These are phyloP conservation scores for Clitocybe nebularis DNA, from an alignment of 1,284 basidiomycete genomes.

Conservation along the genomic window DNA sequence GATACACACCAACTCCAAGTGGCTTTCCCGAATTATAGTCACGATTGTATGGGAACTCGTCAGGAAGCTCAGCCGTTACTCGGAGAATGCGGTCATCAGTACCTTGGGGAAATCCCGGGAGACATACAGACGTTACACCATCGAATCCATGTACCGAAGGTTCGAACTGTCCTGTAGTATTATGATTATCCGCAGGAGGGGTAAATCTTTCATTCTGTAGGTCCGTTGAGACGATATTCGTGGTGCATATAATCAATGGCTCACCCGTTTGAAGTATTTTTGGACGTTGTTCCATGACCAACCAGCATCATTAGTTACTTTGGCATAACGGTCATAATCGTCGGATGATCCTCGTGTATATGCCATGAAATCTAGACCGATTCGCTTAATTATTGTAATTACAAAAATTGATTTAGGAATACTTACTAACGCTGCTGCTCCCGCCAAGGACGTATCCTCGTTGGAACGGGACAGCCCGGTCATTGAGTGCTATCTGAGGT, in stretches of 20 bases:
- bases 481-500: slow-evolving; percentile 24
- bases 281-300: slow-evolving; percentile 37
- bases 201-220: slow-evolving; percentile 23
- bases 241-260: too few species aligned
- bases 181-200: slow-evolving; percentile 23
- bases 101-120: slow-evolving; percentile 20
- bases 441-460: slow-evolving; percentile 32
- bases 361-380: slow-evolving; percentile 29
- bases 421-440: slow-evolving; percentile 30
- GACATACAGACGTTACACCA: slow-evolving; percentile 25
- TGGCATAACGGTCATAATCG: slow-evolving; percentile 34
- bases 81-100: slow-evolving; percentile 18
- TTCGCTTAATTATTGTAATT: background rate
- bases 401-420: background rate
- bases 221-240: background rate
- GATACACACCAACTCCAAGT: slow-evolving; percentile 26
- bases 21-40: slow-evolving; percentile 29
- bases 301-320: slow-evolving; percentile 29
- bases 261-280: slow-evolving; percentile 29
- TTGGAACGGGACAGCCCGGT: slow-evolving; percentile 19
- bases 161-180: slow-evolving; percentile 23
- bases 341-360: slow-evolving; percentile 36
- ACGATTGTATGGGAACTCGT: slow-evolving; percentile 20
- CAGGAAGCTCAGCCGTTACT: slow-evolving; percentile 9
- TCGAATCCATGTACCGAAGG: slow-evolving; percentile 22